phyloP scores from a whole-genome alignment of 116 monocot genomes.

The Trichopus zeylanicus region DNA sequence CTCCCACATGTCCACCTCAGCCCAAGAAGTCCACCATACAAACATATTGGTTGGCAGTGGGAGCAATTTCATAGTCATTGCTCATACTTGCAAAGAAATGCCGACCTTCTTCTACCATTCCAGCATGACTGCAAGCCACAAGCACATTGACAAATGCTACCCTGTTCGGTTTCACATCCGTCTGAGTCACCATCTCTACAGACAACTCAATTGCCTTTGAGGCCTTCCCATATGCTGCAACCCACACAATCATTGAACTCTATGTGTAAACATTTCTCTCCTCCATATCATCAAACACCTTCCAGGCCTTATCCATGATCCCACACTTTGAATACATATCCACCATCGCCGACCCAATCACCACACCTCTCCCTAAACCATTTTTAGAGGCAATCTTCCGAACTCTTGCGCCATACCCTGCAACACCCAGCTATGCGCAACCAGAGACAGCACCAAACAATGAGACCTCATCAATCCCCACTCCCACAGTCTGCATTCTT shows the following conservation, averaged over 20 bases:
- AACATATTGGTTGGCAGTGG: constrained; percentile 44
- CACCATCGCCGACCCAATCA: constrained; percentile 46
- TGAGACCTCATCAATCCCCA: constrained; percentile 27
- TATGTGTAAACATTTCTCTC: constrained; percentile 62
- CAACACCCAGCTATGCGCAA: constrained; percentile 40
- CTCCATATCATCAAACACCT: constrained; percentile 26
- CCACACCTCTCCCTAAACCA: constrained; percentile 12
- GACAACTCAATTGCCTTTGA: constrained; percentile 45
- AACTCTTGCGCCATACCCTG: constrained; percentile 15
- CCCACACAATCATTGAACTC: constrained; percentile 53
- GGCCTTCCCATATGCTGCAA: constrained; percentile 52
- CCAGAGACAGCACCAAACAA: constrained; percentile 39
- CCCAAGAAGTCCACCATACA: constrained; percentile 77
- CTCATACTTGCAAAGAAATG: constrained; percentile 29
- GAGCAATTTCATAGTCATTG: constrained; percentile 29
- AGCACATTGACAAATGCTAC: constrained; percentile 55
- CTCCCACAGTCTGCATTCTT: constrained; percentile 19
- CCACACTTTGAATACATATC: constrained; percentile 76
- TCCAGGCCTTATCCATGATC: constrained; percentile 37
- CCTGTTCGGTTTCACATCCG: constrained; percentile 34
- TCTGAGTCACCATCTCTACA: constrained; percentile 29
- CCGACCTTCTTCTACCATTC: constrained; percentile 54
- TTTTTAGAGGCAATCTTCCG: constrained; percentile 6
- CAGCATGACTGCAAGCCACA: constrained; percentile 63
- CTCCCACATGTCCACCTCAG: constrained; percentile 47